Evolutionary conservation across 192 early-diverging fungal genomes (phyloP), one percentile per base, ranked within the genome.

Genomic region (Podila epicladia): DNA sequence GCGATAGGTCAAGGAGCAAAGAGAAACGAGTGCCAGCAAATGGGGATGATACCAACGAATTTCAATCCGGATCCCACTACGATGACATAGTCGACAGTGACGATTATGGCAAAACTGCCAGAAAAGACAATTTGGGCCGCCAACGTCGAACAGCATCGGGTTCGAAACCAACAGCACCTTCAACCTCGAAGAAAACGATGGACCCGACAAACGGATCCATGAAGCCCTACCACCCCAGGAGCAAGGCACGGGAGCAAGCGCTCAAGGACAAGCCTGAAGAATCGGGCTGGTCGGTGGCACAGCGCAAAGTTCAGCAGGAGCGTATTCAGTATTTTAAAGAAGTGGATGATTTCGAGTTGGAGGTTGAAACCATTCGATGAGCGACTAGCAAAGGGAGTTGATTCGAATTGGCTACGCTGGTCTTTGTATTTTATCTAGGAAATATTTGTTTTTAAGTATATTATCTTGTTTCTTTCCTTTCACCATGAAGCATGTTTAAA

Each of bases 261-360:
- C 48, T 19, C 15, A 33, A 62, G 7, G 60, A 35, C 8, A 7
- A 1, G 38, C 28, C 62, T 57, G 60, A 58, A 28, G 41, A 45
- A 45, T 45, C 41, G 13, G 41, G 41, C 41, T 79, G 76, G 76
- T 64, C 70, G 0, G n/a, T 22, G 22, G 9, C 38, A 15, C 76
- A 79, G 28, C 35, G 15, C 48, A 32, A 26, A 55, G 65, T 70
- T 12, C 76, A 72, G 4, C 15, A 72, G 45, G 70, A 79, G 37
- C 70, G 70, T 24, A 72, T 79, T 29, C 66, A 50, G 9, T 79
- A 72, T 32, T 79, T 79, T 49, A 55, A 62, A 9, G 64, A 79
- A 37, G 12, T 79, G 11, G 76, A 79, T 62, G 65, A 79, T 45
- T 79, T 72, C 49, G 70, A 79, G 33, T 53, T 79, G 28, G 76